Conservation (phyloP, 352 stramenopile genomes). For the Globisporangium canariense region DNA sequence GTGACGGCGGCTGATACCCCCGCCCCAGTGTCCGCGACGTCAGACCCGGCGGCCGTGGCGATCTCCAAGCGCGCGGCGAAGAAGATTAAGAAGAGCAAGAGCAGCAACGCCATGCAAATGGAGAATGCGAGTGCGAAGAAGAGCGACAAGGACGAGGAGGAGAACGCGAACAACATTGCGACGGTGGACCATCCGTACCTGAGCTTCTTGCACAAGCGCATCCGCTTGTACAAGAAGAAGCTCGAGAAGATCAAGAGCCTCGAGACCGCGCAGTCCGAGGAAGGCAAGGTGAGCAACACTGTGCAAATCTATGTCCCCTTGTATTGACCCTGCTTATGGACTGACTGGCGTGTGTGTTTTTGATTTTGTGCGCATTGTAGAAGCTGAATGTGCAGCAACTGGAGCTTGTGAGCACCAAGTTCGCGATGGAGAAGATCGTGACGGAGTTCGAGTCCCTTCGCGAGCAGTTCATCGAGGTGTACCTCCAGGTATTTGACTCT, state of each 20-base stretch:
- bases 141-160: slow-evolving; percentile 31
- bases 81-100: slow-evolving; percentile 24
- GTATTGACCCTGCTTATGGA: background rate
- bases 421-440: slow-evolving; percentile 71
- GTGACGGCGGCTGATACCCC: background rate
- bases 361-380: slow-evolving; percentile 10
- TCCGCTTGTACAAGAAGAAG: slow-evolving; percentile 82
- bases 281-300: slow-evolving; percentile 39
- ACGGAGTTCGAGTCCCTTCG: slow-evolving; percentile 70
- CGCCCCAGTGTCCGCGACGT: background rate
- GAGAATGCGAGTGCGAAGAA: slow-evolving; percentile 1
- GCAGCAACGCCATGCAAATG: background rate
- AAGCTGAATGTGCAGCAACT: slow-evolving; percentile 72
- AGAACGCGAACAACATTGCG: slow-evolving; percentile 31
- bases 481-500: slow-evolving; percentile 22
- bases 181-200: slow-evolving; percentile 75
- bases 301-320: background rate
- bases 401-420: slow-evolving; percentile 64
- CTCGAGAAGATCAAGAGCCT: slow-evolving; percentile 81
- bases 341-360: background rate
- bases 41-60: background rate
- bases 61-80: slow-evolving; percentile 29
- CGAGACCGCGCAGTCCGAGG: slow-evolving; percentile 35
- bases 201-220: slow-evolving; percentile 79
- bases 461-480: slow-evolving; percentile 75